These are phyloP conservation scores for Lathyrus sativus DNA, from an alignment of 306 rosid species.

Conservation along the genomic window DNA sequence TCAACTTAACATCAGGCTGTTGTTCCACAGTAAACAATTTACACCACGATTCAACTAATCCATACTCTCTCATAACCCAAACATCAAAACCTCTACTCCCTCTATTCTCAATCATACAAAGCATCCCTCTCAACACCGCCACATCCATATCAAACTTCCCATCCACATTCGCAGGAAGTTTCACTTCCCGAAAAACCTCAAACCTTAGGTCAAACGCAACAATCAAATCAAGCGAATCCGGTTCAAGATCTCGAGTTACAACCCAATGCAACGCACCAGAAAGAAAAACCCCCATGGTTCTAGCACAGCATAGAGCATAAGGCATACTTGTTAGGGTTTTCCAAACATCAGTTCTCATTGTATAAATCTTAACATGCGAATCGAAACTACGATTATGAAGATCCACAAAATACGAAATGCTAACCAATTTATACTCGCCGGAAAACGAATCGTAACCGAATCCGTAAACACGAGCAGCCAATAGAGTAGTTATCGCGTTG, in stretches of 20 bases:
- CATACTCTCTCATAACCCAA: conserved; percentile 70
- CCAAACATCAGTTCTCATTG: conserved; percentile 56
- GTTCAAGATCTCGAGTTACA: conserved; percentile 44
- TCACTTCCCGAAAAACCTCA: conserved; percentile 54
- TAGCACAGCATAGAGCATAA: conserved; percentile 51
- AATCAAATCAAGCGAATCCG: conserved; percentile 43
- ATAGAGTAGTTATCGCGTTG: conserved; percentile 6
- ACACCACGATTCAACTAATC: conserved; percentile 56
- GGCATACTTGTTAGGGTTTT: conserved; percentile 53
- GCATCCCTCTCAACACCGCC: conserved; percentile 47
- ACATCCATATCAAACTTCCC: conserved; percentile 49
- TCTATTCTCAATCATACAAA: conserved; percentile 57
- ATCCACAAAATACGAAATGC: conserved; percentile 60
- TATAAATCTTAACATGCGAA: conserved; percentile 57
- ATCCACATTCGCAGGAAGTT: conserved; percentile 45
- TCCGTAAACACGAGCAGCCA: conserved; percentile 54
- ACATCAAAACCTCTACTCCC: conserved; percentile 43
- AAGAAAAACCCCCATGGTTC: conserved; percentile 62
- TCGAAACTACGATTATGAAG: conserved; percentile 38
- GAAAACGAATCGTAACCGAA: conserved; percentile 54
- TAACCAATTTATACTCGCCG: conserved; percentile 56
- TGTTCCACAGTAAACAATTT: conserved; percentile 45
- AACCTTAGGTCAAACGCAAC: conserved; percentile 51
- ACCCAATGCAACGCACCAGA: conserved; percentile 69
- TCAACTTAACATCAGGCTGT: background rate